These are phyloP conservation scores for Pleurotus eryngii DNA, from an alignment of 768 basidiomycete species.

Conservation along the genomic window DNA sequence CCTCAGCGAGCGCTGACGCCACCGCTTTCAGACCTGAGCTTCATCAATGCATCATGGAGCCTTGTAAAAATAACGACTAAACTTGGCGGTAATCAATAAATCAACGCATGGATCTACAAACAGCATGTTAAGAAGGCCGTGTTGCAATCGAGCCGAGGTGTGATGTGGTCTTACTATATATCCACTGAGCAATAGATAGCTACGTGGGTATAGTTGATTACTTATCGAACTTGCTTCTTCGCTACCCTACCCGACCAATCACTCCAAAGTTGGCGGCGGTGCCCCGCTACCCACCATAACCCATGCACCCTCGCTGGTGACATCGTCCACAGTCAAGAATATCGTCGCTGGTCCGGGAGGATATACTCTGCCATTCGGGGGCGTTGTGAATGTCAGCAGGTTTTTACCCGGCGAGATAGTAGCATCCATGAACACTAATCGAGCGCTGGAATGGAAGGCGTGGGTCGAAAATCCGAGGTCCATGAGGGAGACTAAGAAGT, in stretches of 20 bases:
- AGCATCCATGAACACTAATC: conserved; percentile 26
- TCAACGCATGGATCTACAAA: too few relatives aligned
- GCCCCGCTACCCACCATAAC: neutral
- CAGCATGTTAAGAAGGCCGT: too few relatives aligned
- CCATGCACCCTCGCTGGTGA: neutral
- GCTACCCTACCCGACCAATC: neutral
- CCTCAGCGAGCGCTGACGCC: too few relatives aligned
- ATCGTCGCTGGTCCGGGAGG: conserved; percentile 21
- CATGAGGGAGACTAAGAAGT: conserved; percentile 22
- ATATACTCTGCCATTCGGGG: conserved; percentile 26
- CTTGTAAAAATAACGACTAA: too few relatives aligned
- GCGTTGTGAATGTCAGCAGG: conserved; percentile 27
- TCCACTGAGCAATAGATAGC: too few relatives aligned
- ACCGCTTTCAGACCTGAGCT: too few relatives aligned
- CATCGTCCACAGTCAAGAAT: neutral
- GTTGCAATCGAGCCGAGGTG: too few relatives aligned
- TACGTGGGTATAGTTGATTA: too few relatives aligned
- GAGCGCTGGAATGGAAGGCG: conserved; percentile 28
- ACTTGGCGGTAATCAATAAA: too few relatives aligned
- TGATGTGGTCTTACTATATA: too few relatives aligned
- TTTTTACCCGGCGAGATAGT: conserved; percentile 20
- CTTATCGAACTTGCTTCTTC: too few relatives aligned
- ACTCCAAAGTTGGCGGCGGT: neutral
- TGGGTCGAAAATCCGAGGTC: conserved; percentile 27
- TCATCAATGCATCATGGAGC: too few relatives aligned